Evolutionary conservation across 2,329 filamentous ascomycete genomes (phyloP), one percentile per base, ranked within the genome.

Genomic region (Pseudogymnoascus sp.): DNA sequence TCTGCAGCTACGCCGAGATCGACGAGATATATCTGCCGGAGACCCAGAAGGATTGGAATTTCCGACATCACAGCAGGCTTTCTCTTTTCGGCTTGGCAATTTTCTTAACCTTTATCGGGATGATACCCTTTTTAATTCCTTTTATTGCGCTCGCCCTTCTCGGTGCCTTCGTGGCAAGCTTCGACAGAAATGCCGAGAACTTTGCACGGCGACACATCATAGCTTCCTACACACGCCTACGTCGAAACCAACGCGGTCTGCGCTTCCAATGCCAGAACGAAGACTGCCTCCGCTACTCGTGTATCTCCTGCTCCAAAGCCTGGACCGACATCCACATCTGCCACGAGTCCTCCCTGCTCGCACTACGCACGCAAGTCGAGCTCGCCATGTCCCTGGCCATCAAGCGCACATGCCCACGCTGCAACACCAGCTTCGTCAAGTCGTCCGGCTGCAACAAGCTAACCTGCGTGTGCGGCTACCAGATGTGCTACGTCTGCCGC

Each of bases 401-500:
- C 73, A 99, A 97, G 77, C 89, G 94, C 59, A 93, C 94, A 8
- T 99, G 94, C 73, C 94, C 94, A 7, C 85, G 88, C 58, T 99
- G 94, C 79, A 88, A 90, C 68, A 90, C 92, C 8, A 90, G 88
- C 13, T 97, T 97, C 73, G 90, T 99, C 76, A 97, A 97, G 74
- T 88, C 86, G 5, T 87, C 88, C 27, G 94, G 94, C 70, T 99
- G 94, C 82, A 99, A 99, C 79, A 97, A 97, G 77, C 82, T 99
- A 41, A 93, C 91, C 5, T 97, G 94, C 72, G 87, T 92, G 13
- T 99, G 94, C 75, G 94, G 94, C 7, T 97, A 97, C 76, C 89
- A 90, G 68, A 97, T 97, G 93, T 99, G 94, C 74, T 99, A 99
- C 71, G 85, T 97, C 55, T 99, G 94, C 74, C 90, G 94, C 41